phyloP scores from a whole-genome alignment of 768 basidiomycete genomes.

The Leccinum rimulosum region DNA sequence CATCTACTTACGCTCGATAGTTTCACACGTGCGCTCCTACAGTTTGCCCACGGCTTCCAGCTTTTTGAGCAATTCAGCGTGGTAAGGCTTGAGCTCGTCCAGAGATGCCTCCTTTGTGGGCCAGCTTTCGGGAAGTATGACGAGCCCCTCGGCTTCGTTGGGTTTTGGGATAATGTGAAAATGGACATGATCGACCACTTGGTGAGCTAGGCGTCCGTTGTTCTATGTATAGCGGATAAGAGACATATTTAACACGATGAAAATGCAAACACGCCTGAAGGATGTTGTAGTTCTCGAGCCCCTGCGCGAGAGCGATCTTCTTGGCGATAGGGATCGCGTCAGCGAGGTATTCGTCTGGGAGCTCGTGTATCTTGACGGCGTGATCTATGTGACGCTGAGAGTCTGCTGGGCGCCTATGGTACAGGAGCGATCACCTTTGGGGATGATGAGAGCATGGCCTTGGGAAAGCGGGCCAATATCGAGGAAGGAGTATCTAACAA shows the following conservation, averaged over 20 bases:
- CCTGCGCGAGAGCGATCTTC: slow-evolving; percentile 80
- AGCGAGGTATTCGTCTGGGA: slow-evolving; percentile 80
- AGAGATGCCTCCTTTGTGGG: slow-evolving; percentile 15
- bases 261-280: slow-evolving; percentile 48
- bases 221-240: slow-evolving; percentile 40
- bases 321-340: slow-evolving; percentile 82
- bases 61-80: slow-evolving; percentile 17
- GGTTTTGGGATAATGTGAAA: slow-evolving; percentile 96
- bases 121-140: slow-evolving; percentile 60
- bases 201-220: slow-evolving; percentile 64
- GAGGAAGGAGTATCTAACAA: slow-evolving; percentile 75
- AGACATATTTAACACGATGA: neutral
- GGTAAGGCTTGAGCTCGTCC: slow-evolving; percentile 26
- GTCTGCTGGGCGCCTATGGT: no score
- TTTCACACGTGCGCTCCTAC: slow-evolving; percentile 4
- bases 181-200: slow-evolving; percentile 83
- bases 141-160: slow-evolving; percentile 65
- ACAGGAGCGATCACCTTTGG: slow-evolving; percentile 65
- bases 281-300: slow-evolving; percentile 80
- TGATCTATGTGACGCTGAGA: slow-evolving; percentile 57
- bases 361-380: slow-evolving; percentile 77
- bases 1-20: neutral
- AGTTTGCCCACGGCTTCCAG: slow-evolving; percentile 18
- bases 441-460: slow-evolving; percentile 90
- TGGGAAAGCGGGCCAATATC: slow-evolving; percentile 89